Percentiles rank a stretch among this genome's conserved stretches.
Evolutionary conservation across 441 rosid species (phyloP).

Genomic region (Populus hybrid): DNA sequence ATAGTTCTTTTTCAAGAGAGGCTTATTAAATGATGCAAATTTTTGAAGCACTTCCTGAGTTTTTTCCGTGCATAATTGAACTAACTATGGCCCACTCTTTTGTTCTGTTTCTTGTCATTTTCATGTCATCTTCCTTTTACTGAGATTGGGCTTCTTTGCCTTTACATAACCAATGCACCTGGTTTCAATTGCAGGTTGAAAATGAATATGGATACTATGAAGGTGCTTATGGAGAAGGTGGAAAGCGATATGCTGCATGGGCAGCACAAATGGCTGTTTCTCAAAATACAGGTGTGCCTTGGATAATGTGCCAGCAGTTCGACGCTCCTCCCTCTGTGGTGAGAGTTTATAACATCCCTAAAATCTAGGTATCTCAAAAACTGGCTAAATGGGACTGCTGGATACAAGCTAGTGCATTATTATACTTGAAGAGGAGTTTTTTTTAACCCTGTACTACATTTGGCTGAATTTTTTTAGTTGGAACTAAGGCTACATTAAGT

Average conservation of each 20-base stretch:
- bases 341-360: conserved; percentile 21
- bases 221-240: conserved; percentile 69
- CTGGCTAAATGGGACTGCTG: background rate
- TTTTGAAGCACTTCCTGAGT: too few species aligned
- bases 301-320: conserved; percentile 93
- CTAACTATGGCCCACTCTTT: background rate
- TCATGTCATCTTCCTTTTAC: background rate
- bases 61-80: background rate
- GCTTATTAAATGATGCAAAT: background rate
- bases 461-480: background rate
- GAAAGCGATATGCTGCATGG: conserved; percentile 79
- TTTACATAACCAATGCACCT: background rate
- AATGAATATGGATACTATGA: conserved; percentile 86
- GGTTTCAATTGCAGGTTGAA: conserved; percentile 58
- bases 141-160: background rate
- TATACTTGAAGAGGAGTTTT: background rate
- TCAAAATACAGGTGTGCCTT: conserved; percentile 84
- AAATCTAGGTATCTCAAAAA: background rate
- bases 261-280: conserved; percentile 94
- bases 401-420: background rate
- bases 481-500: background rate
- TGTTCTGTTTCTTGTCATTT: background rate
- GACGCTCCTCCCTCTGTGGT: conserved; percentile 89
- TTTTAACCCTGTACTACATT: background rate
- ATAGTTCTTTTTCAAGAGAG: background rate